Conservation (phyloP, 768 basidiomycete genomes). For the button mushroom (Agaricus bisporus) region DNA sequence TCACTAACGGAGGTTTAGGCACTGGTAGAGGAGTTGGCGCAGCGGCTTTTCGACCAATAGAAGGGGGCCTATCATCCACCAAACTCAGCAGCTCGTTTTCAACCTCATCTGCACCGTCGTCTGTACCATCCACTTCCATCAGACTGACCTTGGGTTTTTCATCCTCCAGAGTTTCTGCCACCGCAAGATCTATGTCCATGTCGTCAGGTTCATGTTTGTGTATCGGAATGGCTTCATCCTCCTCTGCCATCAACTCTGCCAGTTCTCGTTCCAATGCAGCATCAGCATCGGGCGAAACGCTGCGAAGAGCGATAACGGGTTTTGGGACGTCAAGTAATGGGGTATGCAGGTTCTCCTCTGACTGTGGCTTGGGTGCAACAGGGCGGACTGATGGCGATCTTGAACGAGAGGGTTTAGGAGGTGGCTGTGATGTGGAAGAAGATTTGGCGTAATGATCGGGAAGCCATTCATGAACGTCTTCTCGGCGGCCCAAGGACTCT, state of each 20-base stretch:
- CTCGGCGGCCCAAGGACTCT: conserved; percentile 18
- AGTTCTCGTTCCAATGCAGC: conserved; percentile 42
- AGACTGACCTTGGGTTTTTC: conserved; percentile 11
- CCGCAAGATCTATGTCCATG: conserved; percentile 41
- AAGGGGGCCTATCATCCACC: conserved; percentile 44
- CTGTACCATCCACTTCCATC: conserved; percentile 23
- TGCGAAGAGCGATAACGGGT: conserved; percentile 13
- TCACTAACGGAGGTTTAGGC: conserved; percentile 3
- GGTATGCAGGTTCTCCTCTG: conserved; percentile 6
- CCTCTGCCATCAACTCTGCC: conserved; percentile 30
- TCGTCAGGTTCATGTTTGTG: conserved; percentile 32
- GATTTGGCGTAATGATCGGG: conserved; percentile 46
- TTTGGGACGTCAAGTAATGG: not conserved
- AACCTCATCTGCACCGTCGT: conserved; percentile 42
- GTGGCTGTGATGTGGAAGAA: conserved; percentile 22
- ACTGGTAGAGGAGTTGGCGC: conserved; percentile 5
- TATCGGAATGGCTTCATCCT: conserved; percentile 17
- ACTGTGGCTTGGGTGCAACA: conserved; percentile 12
- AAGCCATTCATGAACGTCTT: conserved; percentile 59
- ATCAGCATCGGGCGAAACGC: conserved; percentile 26
- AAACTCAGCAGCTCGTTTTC: conserved; percentile 69
- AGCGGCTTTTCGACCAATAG: conserved; percentile 7
- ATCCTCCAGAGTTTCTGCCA: conserved; percentile 33
- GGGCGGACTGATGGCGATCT: conserved; percentile 22
- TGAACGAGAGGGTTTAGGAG: conserved; percentile 22